Base-by-base conservation (phyloP, 2,329 filamentous ascomycete genomes). In the Colletotrichum godetiae region DNA sequence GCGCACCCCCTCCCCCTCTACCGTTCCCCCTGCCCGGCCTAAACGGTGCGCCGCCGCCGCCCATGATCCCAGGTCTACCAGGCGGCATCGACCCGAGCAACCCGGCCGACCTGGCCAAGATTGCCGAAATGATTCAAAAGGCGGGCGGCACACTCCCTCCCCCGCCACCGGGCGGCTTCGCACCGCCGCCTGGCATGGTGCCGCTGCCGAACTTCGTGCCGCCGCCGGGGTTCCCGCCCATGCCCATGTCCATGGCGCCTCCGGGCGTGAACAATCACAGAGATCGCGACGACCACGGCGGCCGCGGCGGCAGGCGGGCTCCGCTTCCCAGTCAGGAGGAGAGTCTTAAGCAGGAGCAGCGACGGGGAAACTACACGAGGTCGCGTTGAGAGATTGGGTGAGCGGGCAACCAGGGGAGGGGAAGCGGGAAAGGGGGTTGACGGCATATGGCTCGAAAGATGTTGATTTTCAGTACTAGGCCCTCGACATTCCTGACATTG, bases 301-400 rank as follows among this genome's bases (percentile, higher is more conserved):
- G 81, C 13, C 80, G 78, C 27, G 81, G 78, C 42, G 80, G 83
- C 5, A 84, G 91, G 22, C 88, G 93, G 74, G 94, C 89, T 6
- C 94, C 94, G 10, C 83, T 97, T 56, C 95, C 95, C 0, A 95
- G 94, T 80, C 95, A 97, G 82, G 91, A 94, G 79, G 95, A 97
- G 80, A 95, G 93, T 77, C 83, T 97, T 77, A 90, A 92, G 77
- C 90, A 92, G 81, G 94, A 96, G 82, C 94, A 96, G 86, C 89
- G 88, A 68, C 86, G 86, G 67, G 90, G 90, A 4, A 87, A 91
- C 75, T 92, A 91, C 78, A 92, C 89, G 19, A 82, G 88, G 62
- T 80, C 85, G 31, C 67, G 70, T 31, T 73, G 52, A 52, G 63
- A 19, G 11, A 78, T 33, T 24, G 22, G 8, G 15, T 2, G 42